Base-by-base conservation (phyloP, 345 rosid genomes). In the Melaleuca quinquenervia region DNA sequence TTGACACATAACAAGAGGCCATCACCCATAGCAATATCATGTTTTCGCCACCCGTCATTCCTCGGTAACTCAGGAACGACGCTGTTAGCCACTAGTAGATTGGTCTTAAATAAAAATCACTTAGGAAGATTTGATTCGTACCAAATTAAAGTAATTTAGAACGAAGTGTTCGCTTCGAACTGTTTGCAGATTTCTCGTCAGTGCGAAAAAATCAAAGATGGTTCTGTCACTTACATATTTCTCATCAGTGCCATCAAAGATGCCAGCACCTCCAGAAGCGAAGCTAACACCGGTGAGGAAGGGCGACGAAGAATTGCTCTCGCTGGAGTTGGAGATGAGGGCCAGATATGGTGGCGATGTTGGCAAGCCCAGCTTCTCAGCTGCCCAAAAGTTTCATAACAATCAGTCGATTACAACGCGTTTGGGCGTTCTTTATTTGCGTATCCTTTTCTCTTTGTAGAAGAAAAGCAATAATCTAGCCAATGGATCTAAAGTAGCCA, bases 311-410 rank as follows among this genome's bases (percentile, higher is more conserved):
- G 70, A 50, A 45, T 88, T 89, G 85, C 55, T 55, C 50, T 85
- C 76, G 27, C 52, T 84, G 62, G 88, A 82, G 50, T 49, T 55
- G 27, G 22, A 50, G 52, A 58, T 50, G 51, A 91, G 70, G 32
- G 95, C 90, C 10, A 93, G 93, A 86, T 93, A 93, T 10, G 97
- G 94, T 11, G 94, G 94, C 3, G 96, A 88, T 54, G 90, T 84
- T 2, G 97, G 94, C 86, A 94, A 82, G 0, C 94, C 94, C 89
- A 93, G 29, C 85, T 93, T 94, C 86, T 93, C 94, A 58, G 95
- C 97, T 94, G 91, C 64, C 22, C 84, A 84, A 75, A 84, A 53
- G 15, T 74, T 20, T 70, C 48, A 70, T 36, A 36, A 36, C 48
- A 70, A 36, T 70, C 48, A 70, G 48, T 70, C 26, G 18, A 36